These are phyloP conservation scores for Friedmanniomyces simplex DNA, from an alignment of 495 filamentous ascomycete species.

Conservation along the genomic window DNA sequence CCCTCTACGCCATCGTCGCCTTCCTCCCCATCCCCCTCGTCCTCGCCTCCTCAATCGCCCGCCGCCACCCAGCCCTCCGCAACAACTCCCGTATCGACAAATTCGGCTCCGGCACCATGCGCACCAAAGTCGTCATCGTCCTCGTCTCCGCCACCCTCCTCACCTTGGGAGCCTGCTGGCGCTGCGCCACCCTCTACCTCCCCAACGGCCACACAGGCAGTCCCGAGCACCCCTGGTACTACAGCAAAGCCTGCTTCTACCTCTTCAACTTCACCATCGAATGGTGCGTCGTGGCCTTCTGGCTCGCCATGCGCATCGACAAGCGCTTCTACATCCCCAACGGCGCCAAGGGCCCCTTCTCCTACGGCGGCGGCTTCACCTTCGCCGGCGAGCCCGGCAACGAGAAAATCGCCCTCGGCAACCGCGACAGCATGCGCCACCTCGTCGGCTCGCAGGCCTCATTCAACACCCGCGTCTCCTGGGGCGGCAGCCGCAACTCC, in stretches of 20 bases:
- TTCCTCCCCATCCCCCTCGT: slow-evolving; percentile 66
- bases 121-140: slow-evolving; percentile 56
- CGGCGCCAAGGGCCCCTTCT: slow-evolving; percentile 29
- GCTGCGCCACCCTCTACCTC: slow-evolving; percentile 46
- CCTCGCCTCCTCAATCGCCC: slow-evolving; percentile 41
- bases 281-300: slow-evolving; percentile 27
- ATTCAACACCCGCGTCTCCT: neutral
- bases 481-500: slow-evolving; percentile 8
- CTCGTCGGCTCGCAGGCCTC: slow-evolving; percentile 5
- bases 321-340: slow-evolving; percentile 29
- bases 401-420: slow-evolving; percentile 12
- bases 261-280: slow-evolving; percentile 32
- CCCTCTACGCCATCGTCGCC: slow-evolving; percentile 58
- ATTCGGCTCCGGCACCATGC: slow-evolving; percentile 60
- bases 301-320: slow-evolving; percentile 29
- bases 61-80: slow-evolving; percentile 26
- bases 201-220: slow-evolving; percentile 36
- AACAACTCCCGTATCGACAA: slow-evolving; percentile 41
- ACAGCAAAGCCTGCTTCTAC: slow-evolving; percentile 52
- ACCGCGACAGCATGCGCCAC: slow-evolving; percentile 7
- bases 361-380: slow-evolving; percentile 20
- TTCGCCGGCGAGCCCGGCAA: slow-evolving; percentile 21
- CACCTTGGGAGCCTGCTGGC: slow-evolving; percentile 60
- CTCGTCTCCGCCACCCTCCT: slow-evolving; percentile 44
- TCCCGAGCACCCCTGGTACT: slow-evolving; percentile 43